These are phyloP conservation scores for Paratinospora sagittata DNA, from an alignment of 164 flowering plant species.

Conservation along the genomic window DNA sequence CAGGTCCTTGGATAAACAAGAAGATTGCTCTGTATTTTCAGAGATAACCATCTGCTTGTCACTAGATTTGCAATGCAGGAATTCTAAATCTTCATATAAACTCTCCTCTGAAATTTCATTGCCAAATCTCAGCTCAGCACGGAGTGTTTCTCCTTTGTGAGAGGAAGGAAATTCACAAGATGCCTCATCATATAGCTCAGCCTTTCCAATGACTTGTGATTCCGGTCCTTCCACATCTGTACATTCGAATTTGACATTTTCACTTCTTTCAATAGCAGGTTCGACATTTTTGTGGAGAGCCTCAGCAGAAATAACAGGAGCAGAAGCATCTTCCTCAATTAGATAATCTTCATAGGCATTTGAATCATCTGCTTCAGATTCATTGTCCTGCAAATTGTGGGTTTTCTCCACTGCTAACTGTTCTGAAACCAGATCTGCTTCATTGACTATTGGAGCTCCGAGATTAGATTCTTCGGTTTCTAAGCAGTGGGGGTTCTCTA, in stretches of 20 bases:
- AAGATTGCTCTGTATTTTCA: not conserved
- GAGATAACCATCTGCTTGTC: no score
- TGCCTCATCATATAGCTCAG: not conserved
- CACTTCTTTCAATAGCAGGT: not conserved
- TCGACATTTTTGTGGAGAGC: not conserved
- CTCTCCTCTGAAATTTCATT: no score
- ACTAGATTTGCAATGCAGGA: no score
- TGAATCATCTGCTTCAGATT: constrained; percentile 7
- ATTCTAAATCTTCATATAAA: no score
- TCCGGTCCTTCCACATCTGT: not conserved
- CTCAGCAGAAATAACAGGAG: not conserved
- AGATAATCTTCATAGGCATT: not conserved
- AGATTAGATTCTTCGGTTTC: not conserved
- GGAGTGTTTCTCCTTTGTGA: no score
- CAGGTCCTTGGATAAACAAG: not conserved
- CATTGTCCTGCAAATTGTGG: not conserved
- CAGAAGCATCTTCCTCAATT: not conserved
- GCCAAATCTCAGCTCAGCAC: no score
- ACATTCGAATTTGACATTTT: not conserved
- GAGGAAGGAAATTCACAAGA: no score
- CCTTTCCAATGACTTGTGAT: not conserved
- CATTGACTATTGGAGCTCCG: not conserved
- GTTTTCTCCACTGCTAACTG: not conserved
- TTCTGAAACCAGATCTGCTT: constrained; percentile 3
- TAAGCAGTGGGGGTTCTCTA: not conserved